phyloP scores from a whole-genome alignment of 495 filamentous ascomycete species.

The Talaromyces proteolyticus region DNA sequence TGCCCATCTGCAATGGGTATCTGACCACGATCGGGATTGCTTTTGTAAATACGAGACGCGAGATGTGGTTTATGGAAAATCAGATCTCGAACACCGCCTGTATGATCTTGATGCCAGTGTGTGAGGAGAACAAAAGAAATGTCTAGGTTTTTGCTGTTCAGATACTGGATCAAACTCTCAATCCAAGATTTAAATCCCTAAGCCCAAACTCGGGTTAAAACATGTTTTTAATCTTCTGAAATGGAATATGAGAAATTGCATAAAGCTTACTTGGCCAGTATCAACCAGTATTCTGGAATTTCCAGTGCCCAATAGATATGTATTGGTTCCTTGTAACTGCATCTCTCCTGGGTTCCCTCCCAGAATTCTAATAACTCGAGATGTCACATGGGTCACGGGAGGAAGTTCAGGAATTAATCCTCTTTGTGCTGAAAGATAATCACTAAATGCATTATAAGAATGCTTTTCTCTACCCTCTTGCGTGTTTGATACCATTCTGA shows the following conservation, averaged over 20 bases:
- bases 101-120: slow-evolving; percentile 81
- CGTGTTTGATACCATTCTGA: too few species aligned
- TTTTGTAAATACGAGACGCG: slow-evolving; percentile 26
- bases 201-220: too few species aligned
- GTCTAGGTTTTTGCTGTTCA: too few species aligned
- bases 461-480: too few species aligned
- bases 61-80: slow-evolving; percentile 42
- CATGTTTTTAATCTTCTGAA: too few species aligned
- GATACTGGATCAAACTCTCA: too few species aligned
- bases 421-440: neutral
- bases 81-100: slow-evolving; percentile 61
- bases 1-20: slow-evolving; percentile 31
- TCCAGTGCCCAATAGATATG: slow-evolving; percentile 69
- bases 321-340: slow-evolving; percentile 61
- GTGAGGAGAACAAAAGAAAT: slow-evolving; percentile 71
- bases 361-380: slow-evolving; percentile 18
- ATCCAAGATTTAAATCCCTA: too few species aligned
- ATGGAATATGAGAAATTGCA: too few species aligned
- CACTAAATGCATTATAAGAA: neutral
- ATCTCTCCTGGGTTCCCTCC: slow-evolving; percentile 59
- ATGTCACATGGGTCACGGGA: neutral
- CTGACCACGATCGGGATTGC: slow-evolving; percentile 41
- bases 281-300: slow-evolving; percentile 57
- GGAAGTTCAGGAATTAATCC: neutral
- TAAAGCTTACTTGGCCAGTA: slow-evolving; percentile 57